Evolutionary conservation across 148 eudicot genomes (phyloP).

Genomic region (Cornus florida): DNA sequence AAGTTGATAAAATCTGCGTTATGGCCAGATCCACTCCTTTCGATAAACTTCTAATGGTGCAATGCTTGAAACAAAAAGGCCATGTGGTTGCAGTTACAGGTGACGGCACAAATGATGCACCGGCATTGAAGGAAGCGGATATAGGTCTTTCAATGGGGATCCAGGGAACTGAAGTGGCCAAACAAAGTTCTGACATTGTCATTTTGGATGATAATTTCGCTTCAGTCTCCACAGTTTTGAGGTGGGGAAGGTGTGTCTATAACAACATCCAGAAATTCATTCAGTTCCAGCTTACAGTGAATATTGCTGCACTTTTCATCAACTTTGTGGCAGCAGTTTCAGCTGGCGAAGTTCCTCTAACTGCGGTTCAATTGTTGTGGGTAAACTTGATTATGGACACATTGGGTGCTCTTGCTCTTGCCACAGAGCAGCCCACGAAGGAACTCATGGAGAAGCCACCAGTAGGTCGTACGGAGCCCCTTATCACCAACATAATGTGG

Average conservation of each 20-base stretch:
- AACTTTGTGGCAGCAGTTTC: conserved; percentile 12
- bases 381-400: conserved; percentile 14
- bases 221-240: background rate
- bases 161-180: conserved; percentile 5
- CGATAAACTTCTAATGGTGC: conserved; percentile 15
- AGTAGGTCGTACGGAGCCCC: background rate
- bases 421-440: background rate
- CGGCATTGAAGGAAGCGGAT: conserved; percentile 6
- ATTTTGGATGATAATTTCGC: conserved; percentile 9
- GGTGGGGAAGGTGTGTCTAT: conserved; percentile 18
- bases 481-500: conserved; percentile 22
- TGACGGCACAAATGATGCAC: conserved; percentile 16
- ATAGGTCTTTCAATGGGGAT: conserved; percentile 21
- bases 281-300: conserved; percentile 20
- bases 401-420: conserved; percentile 15
- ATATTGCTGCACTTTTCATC: background rate
- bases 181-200: conserved; percentile 12
- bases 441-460: conserved; percentile 2
- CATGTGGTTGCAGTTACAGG: conserved; percentile 25
- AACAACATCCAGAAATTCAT: conserved; percentile 15
- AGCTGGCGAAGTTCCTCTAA: conserved; percentile 4
- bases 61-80: conserved; percentile 13
- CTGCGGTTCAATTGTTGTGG: conserved; percentile 6
- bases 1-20: conserved; percentile 12
- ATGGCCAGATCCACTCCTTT: conserved; percentile 15